A percentile compares a stretch with the other conserved stretches of the same genome.
phyloP scores from a whole-genome alignment of 176 grass and related monocot genomes.

The Pontederia paniculata region DNA sequence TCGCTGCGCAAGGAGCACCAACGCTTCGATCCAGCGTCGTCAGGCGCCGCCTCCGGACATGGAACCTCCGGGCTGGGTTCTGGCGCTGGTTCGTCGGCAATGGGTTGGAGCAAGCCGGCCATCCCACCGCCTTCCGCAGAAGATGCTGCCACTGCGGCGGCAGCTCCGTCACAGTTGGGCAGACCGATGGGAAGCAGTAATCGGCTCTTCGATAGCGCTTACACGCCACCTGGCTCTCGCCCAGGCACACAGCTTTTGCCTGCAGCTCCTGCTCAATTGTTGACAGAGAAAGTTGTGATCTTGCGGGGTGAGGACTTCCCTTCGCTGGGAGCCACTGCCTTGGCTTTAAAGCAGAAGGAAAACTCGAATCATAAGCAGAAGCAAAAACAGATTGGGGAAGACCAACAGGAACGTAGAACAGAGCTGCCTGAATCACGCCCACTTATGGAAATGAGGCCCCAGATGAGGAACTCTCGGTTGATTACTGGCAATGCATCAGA shows the following conservation, averaged over 20 bases:
- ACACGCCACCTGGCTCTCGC: slow-evolving; percentile 31
- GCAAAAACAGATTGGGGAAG: slow-evolving; percentile 45
- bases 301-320: slow-evolving; percentile 93
- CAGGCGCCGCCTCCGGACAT: slow-evolving; percentile 19
- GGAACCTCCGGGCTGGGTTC: slow-evolving; percentile 26
- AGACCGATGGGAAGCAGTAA: background rate
- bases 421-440: slow-evolving; percentile 21
- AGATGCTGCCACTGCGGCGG: slow-evolving; percentile 4
- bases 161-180: slow-evolving; percentile 1
- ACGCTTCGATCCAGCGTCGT: slow-evolving; percentile 52
- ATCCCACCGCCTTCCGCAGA: background rate
- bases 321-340: slow-evolving; percentile 54
- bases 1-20: slow-evolving; percentile 93
- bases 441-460: slow-evolving; percentile 71
- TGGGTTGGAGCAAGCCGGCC: slow-evolving; percentile 78
- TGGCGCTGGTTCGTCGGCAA: slow-evolving; percentile 35
- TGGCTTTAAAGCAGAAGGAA: slow-evolving; percentile 26
- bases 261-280: slow-evolving; percentile 25
- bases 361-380: slow-evolving; percentile 27
- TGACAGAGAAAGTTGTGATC: slow-evolving; percentile 55
- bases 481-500: slow-evolving; percentile 18
- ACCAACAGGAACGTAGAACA: background rate
- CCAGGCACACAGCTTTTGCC: slow-evolving; percentile 7
- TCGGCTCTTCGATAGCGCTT: background rate
- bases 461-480: slow-evolving; percentile 36